Evolutionary conservation across 2,329 filamentous ascomycete genomes (phyloP).

Genomic region (Coniochaeta sp.): DNA sequence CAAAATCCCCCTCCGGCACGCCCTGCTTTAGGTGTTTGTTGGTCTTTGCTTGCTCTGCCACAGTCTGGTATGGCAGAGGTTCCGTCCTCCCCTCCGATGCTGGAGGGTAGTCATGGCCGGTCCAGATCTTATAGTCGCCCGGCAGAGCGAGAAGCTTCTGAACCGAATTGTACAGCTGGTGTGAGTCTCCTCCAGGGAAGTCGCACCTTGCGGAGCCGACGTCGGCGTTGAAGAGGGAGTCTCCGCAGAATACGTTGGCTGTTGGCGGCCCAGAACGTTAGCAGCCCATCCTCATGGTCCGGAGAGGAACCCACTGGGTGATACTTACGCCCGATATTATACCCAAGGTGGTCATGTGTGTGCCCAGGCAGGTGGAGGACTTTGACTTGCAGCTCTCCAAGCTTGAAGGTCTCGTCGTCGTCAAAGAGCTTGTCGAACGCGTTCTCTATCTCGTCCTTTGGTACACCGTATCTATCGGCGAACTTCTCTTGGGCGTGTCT

Average conservation of each 20-base stretch:
- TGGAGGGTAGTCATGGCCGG: constrained; percentile 42
- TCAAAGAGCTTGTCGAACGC: constrained; percentile 35
- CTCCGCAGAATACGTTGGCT: constrained; percentile 25
- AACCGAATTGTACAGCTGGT: constrained; percentile 22
- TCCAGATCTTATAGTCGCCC: constrained; percentile 34
- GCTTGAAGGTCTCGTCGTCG: constrained; percentile 33
- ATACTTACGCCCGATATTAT: constrained; percentile 27
- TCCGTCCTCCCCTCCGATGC: constrained; percentile 14
- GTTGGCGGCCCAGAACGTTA: neutral
- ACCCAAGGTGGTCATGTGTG: constrained; percentile 42
- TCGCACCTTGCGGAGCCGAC: constrained; percentile 41
- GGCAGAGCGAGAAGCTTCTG: constrained; percentile 29
- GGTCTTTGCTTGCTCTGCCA: constrained; percentile 28
- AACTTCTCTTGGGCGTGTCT: constrained; percentile 33
- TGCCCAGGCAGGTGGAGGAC: constrained; percentile 40
- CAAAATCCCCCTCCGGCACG: constrained; percentile 30
- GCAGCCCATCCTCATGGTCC: neutral
- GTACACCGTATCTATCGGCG: constrained; percentile 29
- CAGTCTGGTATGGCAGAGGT: constrained; percentile 30
- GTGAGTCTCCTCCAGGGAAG: constrained; percentile 39
- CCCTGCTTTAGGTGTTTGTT: constrained; percentile 37
- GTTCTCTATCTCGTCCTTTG: constrained; percentile 22
- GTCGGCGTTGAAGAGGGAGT: constrained; percentile 38
- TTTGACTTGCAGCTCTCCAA: constrained; percentile 29
- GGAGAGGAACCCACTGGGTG: neutral